Evolutionary conservation across 768 basidiomycete genomes (phyloP), one percentile per base, ranked within the genome.

Genomic region (Russula dissimulans): DNA sequence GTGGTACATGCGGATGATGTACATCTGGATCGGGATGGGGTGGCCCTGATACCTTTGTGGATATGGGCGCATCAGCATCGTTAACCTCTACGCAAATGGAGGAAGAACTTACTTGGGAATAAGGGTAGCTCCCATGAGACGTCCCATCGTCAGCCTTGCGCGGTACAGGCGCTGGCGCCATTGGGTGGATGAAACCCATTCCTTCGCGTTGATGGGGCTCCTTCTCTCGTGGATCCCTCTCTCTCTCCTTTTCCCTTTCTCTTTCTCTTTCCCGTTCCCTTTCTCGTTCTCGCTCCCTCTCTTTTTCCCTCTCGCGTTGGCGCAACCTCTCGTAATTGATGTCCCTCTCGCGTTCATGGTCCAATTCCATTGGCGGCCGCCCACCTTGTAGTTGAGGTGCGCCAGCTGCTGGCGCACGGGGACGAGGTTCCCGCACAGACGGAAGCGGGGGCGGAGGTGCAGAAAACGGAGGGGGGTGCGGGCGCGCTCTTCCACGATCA

Each of bases 311-410:
- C 47, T 66, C 62, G 36, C 67, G 65, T 26, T 65, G 61, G 4
- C 67, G 66, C 34, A 69, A 67, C 59, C 69, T 70, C 11, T 66
- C 70, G 47, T 68, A 69, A 32, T 71, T 68, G 22, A 64, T 66
- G 32, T 71, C 68, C 32, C 69, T 70, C 26, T 66, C 64, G 6
- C 58, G 45, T 11, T 62, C 64, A n/a, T 68, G 67, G 31, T 70
- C 71, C 44, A 66, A 29, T 69, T 70, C 49, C 67, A 67, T 55
- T 69, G 70, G 34, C 66, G 67, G 46, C 67, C 72, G 26, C 63
- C 65, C 48, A 60, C 70, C 42, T 54, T 59, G 5, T 60, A 64
- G 26, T 17, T 46, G 34, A 34, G 64, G 54, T 12, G 34, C 57
- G 10, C 57, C 29, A 51, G 62, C 39, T 56, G 56, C 32, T 46